These are phyloP conservation scores for Hemisphaericaspora xylofermentans DNA, from an alignment of 1,139 yeast genomes.

Conservation along the genomic window DNA sequence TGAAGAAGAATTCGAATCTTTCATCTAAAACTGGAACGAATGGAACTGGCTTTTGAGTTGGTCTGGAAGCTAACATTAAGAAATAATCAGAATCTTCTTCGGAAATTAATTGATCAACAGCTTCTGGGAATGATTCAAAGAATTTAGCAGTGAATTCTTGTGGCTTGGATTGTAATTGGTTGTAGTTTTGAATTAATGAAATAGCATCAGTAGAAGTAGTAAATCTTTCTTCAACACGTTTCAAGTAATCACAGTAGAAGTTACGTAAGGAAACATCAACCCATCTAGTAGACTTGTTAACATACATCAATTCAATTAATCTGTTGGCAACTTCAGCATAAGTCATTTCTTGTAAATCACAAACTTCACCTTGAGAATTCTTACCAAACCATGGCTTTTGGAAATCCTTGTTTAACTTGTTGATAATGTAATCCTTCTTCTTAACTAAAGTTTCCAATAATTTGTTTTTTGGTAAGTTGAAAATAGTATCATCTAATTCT, in stretches of 20 bases:
- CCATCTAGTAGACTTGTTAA: slow-evolving; percentile 81
- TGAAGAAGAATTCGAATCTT: slow-evolving; percentile 92
- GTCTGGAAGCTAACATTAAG: slow-evolving; percentile 79
- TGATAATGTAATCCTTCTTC: slow-evolving; percentile 84
- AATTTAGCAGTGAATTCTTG: slow-evolving; percentile 57
- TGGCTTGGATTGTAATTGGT: slow-evolving; percentile 65
- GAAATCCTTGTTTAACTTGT: slow-evolving; percentile 85
- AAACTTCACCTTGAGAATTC: slow-evolving; percentile 66
- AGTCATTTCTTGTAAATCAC: slow-evolving; percentile 94
- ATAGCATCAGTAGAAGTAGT: slow-evolving; percentile 50
- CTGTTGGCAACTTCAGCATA: slow-evolving; percentile 89
- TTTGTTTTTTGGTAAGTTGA: slow-evolving; percentile 87
- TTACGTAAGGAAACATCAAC: slow-evolving; percentile 83
- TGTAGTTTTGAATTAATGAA: slow-evolving; percentile 73
- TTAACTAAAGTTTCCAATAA: slow-evolving; percentile 75
- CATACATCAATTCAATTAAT: slow-evolving; percentile 85
- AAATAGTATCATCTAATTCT: slow-evolving; percentile 91
- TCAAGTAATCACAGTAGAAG: slow-evolving; percentile 81
- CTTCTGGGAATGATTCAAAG: slow-evolving; percentile 67
- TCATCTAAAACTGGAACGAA: slow-evolving; percentile 94
- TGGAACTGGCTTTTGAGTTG: slow-evolving; percentile 95
- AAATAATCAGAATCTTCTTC: slow-evolving; percentile 96
- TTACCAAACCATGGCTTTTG: slow-evolving; percentile 97
- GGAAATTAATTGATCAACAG: slow-evolving; percentile 78
- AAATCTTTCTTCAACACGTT: slow-evolving; percentile 97